Base-by-base conservation (phyloP, 1,139 yeast genomes). In the Candida anutae region DNA sequence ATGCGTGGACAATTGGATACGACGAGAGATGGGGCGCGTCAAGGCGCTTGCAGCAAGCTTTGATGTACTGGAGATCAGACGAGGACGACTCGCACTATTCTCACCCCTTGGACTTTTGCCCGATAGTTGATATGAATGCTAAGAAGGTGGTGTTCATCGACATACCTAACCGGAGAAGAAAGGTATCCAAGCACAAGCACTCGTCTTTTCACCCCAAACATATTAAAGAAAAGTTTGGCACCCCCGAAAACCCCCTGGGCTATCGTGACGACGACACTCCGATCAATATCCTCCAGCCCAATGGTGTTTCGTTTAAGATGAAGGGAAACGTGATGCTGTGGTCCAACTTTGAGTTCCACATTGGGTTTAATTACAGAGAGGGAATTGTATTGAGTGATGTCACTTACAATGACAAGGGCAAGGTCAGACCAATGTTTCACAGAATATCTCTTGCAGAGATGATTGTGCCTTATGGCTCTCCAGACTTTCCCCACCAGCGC, bases 381-480 rank as follows among this genome's bases (percentile, higher is more conserved):
- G 93, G 93, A 39, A 77, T 81, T 50, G 90, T 81, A 21, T 67
- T 81, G 39, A 74, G 80, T 45, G 87, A 81, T 53, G 67, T 81
- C 47, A 56, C 72, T 20, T 81, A 74, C 62, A 76, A 79, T 43
- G 90, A 79, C 51, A 83, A 76, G 41, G 87, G 87, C 27, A 68
- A 68, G 22, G 76, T 66, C 27, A 67, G 87, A 53, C 77, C 87
- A 20, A 53, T 81, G 35, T 79, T 81, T 69, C 85, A 81, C 61
- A 69, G 93, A 56, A 67, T 81, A 44, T 81, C 93, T 3, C 62
- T 81, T 36, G 65, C 82, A 25, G 93, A 81, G 58, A 80, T 81
- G 90, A 77, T 81, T 55, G 93, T 81, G 34, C 93, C 93, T 18
- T 81, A 81, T 46, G 93, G 93, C 33, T 65, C 68, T 36, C 93